Evolutionary conservation across 306 rosid species (phyloP).

Genomic region (Acacia acuminata): DNA sequence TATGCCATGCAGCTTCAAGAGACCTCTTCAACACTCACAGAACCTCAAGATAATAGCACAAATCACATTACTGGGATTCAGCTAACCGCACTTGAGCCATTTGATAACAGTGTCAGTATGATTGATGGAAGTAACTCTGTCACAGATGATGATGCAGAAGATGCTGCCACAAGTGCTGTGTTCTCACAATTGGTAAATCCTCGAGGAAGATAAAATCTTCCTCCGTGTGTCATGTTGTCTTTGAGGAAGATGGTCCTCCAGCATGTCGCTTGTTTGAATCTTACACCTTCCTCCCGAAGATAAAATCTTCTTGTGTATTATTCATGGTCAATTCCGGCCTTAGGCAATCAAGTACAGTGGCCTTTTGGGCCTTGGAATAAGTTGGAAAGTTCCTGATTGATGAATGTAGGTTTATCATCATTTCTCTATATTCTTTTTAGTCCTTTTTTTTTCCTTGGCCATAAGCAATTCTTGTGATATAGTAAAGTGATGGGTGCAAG

Average conservation of each 20-base stretch:
- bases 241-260: no score
- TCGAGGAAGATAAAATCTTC: slow-evolving; percentile 75
- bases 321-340: slow-evolving; percentile 27
- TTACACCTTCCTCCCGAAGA: no score
- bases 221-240: neutral
- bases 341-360: slow-evolving; percentile 30
- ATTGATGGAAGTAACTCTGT: slow-evolving; percentile 57
- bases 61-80: slow-evolving; percentile 88
- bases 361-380: slow-evolving; percentile 32
- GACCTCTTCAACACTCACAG: slow-evolving; percentile 72
- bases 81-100: slow-evolving; percentile 68
- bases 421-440: slow-evolving; percentile 28
- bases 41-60: slow-evolving; percentile 96
- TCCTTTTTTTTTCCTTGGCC: slow-evolving; percentile 35
- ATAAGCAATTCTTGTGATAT: slow-evolving; percentile 41
- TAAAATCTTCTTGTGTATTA: neutral
- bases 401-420: slow-evolving; percentile 30
- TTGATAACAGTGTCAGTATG: slow-evolving; percentile 84
- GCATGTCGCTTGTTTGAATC: no score
- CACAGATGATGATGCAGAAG: slow-evolving; percentile 74
- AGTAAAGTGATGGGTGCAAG: slow-evolving; percentile 37
- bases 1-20: slow-evolving; percentile 95
- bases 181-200: slow-evolving; percentile 96
- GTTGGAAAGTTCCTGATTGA: slow-evolving; percentile 22
- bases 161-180: slow-evolving; percentile 85